Evolutionary conservation across 805 yeast species (phyloP).

Genomic region (Cyberlindnera euphorbiiphila): DNA sequence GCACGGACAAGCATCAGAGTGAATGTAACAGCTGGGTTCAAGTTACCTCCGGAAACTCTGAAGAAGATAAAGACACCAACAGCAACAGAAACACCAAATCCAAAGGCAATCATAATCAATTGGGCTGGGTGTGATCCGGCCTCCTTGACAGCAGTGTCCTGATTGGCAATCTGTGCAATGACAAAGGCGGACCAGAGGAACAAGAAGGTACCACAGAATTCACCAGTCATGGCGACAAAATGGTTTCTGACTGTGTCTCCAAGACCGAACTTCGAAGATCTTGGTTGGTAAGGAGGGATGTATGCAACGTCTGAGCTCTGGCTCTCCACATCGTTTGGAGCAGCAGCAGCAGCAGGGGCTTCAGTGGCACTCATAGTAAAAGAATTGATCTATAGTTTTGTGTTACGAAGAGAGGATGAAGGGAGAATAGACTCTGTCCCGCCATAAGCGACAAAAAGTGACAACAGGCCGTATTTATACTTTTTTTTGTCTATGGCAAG

Average conservation of each 20-base stretch:
- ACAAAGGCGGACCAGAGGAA: conserved; percentile 79
- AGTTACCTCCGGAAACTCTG: conserved; percentile 83
- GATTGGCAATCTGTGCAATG: conserved; percentile 81
- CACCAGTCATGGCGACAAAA: conserved; percentile 67
- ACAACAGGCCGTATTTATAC: background rate
- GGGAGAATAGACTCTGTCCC: no score
- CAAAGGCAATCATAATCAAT: conserved; percentile 75
- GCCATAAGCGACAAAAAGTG: no score
- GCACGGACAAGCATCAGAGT: conserved; percentile 70
- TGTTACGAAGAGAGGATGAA: no score
- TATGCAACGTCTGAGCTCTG: conserved; percentile 33
- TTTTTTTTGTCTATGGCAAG: no score
- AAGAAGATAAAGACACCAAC: conserved; percentile 64
- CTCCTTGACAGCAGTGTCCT: conserved; percentile 35
- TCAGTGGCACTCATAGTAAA: conserved; percentile 14
- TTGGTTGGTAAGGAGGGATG: conserved; percentile 36
- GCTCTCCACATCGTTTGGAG: conserved; percentile 26
- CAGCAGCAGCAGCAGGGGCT: conserved; percentile 4
- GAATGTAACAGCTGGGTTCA: conserved; percentile 85
- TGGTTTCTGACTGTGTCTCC: conserved; percentile 52
- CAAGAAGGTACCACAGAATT: conserved; percentile 81
- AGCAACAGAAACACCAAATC: conserved; percentile 84
- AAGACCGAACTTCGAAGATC: conserved; percentile 36
- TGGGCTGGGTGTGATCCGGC: conserved; percentile 58
- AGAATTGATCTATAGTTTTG: no score